Conservation (phyloP, 2,329 filamentous ascomycete species). For the Trichophyton simii region DNA sequence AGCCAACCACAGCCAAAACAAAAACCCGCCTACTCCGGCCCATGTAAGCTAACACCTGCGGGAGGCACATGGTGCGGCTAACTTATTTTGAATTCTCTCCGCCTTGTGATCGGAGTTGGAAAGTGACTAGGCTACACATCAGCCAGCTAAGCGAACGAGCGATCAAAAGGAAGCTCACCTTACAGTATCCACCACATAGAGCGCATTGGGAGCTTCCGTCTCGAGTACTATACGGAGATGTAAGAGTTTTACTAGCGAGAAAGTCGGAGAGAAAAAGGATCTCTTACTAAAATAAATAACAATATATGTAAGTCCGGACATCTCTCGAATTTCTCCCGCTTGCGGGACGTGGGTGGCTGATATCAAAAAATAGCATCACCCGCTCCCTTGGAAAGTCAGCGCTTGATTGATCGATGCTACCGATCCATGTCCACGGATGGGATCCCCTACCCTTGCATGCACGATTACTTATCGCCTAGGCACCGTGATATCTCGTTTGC, state of each 20-base stretch:
- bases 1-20: background rate
- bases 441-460: background rate
- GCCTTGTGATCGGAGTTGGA: background rate
- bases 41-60: background rate
- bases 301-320: background rate
- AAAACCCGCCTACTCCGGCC: background rate
- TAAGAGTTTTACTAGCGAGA: background rate
- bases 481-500: background rate
- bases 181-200: background rate
- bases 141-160: background rate
- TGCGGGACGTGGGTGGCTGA: background rate
- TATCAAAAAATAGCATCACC: background rate
- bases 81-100: background rate
- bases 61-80: background rate
- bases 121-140: background rate
- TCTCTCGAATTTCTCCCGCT: background rate
- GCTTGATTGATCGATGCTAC: background rate
- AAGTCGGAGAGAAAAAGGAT: background rate
- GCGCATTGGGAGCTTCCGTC: background rate
- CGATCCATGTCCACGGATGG: background rate
- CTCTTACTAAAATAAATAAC: background rate
- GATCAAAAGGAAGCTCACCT: background rate
- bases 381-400: background rate
- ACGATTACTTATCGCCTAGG: background rate
- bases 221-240: background rate